Conservation (phyloP, 2,329 filamentous ascomycete genomes). For the Trichoderma atrobrunneum region DNA sequence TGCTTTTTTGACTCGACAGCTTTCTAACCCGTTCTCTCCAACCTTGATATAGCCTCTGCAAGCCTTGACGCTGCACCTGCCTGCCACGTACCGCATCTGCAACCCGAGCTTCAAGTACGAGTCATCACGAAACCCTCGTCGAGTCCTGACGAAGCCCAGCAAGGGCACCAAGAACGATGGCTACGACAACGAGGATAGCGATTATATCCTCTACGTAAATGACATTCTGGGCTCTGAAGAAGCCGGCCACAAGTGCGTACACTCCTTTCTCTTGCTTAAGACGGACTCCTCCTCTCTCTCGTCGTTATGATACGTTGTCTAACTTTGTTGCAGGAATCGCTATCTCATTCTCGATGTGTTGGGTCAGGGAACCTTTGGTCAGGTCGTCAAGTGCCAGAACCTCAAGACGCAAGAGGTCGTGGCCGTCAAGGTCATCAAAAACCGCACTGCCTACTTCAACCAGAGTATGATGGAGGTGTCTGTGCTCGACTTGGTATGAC, state of each 20-base stretch:
- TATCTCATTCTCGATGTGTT: conserved; percentile 97
- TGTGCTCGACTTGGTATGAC: conserved; percentile 80
- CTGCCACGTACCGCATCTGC: conserved; percentile 95
- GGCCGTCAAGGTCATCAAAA: conserved; percentile 98
- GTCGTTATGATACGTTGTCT: neutral
- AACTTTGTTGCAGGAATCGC: conserved; percentile 63
- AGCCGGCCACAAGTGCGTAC: conserved; percentile 87
- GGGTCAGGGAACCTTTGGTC: conserved; percentile 95
- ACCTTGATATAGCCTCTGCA: conserved; percentile 69
- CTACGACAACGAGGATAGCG: conserved; percentile 98
- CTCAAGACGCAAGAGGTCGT: conserved; percentile 98
- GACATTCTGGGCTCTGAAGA: conserved; percentile 98
- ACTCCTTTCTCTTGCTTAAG: neutral
- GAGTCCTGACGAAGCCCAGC: conserved; percentile 96
- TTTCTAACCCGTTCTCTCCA: too few species aligned
- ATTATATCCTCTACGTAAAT: conserved; percentile 98
- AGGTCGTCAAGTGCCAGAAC: conserved; percentile 99
- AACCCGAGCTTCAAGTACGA: conserved; percentile 99
- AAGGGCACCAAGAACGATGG: conserved; percentile 98
- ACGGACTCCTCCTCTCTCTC: neutral
- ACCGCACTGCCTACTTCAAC: conserved; percentile 98
- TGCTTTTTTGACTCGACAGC: too few species aligned
- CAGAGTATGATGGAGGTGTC: conserved; percentile 99
- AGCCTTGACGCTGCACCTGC: conserved; percentile 89
- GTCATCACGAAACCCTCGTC: conserved; percentile 89